These are phyloP conservation scores for Erodium moschatum DNA, from an alignment of 441 rosid genomes.

Conservation along the genomic window DNA sequence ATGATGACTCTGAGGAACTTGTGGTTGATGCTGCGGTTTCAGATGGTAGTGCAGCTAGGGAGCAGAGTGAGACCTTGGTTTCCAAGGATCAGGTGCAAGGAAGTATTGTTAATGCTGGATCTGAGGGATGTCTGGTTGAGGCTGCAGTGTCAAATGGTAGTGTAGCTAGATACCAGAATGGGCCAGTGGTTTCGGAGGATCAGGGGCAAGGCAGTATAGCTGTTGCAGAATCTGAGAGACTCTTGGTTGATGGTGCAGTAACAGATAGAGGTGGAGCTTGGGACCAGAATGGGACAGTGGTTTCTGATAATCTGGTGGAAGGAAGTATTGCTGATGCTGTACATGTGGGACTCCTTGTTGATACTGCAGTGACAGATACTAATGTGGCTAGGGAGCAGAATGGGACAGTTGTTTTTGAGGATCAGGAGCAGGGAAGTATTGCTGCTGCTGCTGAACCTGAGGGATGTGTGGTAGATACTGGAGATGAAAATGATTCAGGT, in stretches of 20 bases:
- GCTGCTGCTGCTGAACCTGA: too few species aligned
- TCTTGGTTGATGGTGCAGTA: too few species aligned
- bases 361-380: too few species aligned
- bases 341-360: too few species aligned
- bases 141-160: neutral
- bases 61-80: neutral
- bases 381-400: too few species aligned
- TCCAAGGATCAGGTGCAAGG: neutral
- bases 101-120: neutral
- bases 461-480: too few species aligned
- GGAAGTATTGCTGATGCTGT: too few species aligned
- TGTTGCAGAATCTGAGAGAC: neutral
- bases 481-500: too few species aligned
- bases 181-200: slow-evolving; percentile 1
- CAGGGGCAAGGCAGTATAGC: neutral
- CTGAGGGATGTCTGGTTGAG: neutral
- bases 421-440: too few species aligned
- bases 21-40: neutral
- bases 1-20: neutral
- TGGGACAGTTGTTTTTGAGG: too few species aligned
- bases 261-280: neutral
- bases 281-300: too few species aligned
- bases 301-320: too few species aligned
- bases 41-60: neutral
- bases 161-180: neutral